Evolutionary conservation across 2,329 filamentous ascomycete species (phyloP), one percentile per base, ranked within the genome.

Genomic region (Westerdykella sp.): DNA sequence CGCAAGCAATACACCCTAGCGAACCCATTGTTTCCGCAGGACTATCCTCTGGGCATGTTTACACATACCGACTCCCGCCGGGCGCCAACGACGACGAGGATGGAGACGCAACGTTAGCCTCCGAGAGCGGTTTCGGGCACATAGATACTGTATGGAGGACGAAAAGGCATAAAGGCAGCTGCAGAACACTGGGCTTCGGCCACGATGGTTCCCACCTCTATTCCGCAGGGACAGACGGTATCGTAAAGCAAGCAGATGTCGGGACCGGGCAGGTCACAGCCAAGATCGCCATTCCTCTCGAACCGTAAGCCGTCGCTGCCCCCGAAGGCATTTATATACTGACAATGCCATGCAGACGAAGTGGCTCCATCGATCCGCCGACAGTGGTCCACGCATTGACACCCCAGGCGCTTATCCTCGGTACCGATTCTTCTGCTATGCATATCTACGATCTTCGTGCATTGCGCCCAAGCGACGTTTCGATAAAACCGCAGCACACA

Each of bases 161-260:
- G 5, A 77, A 83, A 54, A 78, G 93, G 48, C 93, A 98, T 71
- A 95, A 95, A 73, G 91, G 89, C 11, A 96, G 89, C 74, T 97
- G 91, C 63, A 79, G 93, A 41, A 83, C 81, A 47, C 71, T 97
- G 43, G 81, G 77, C 4, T 97, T 90, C 69, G 84, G 81, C 51
- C 68, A 80, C 44, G 90, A 96, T 63, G 93, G 91, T 13, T 72
- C 79, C 51, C 75, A 83, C 73, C 68, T 76, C 70, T 81, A 74
- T 53, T 76, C 73, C 15, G 73, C 77, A 3, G 80, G 80, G 34
- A 80, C 78, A 9, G 80, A 84, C 63, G 80, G 79, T 37, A 67
- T 83, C 35, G 74, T 83, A 42, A 84, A 84, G 59, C 74, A 73
- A 34, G 81, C 80, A 18, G 74, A 73, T 49, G 68, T 71, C 11